These are phyloP conservation scores for Gossypium gossypioides DNA, from an alignment of 441 rosid genomes.

Conservation along the genomic window DNA sequence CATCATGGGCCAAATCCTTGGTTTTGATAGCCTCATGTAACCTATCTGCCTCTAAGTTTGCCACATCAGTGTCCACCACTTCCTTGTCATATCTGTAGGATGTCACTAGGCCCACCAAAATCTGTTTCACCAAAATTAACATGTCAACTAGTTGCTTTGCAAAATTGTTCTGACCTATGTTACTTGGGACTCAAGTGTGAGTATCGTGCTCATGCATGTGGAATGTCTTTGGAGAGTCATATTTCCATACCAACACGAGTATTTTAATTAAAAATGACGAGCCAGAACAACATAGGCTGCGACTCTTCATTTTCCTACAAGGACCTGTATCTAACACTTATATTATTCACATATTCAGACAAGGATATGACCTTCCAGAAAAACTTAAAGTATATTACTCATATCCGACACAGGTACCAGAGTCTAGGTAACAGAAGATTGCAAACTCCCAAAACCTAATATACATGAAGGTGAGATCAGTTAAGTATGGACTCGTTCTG, in stretches of 20 bases:
- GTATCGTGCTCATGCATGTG: not conserved
- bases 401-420: not conserved
- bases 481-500: not conserved
- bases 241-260: not conserved
- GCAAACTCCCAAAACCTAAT: not conserved
- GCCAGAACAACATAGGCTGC: not conserved
- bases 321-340: too few species aligned
- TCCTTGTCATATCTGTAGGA: constrained; percentile 71
- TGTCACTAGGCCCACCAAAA: constrained; percentile 56
- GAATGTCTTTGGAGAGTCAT: not conserved
- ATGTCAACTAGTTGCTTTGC: not conserved
- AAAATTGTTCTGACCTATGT: not conserved
- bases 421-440: not conserved
- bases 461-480: not conserved
- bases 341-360: too few species aligned
- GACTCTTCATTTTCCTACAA: not conserved
- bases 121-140: constrained; percentile 28
- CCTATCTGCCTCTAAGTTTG: constrained; percentile 51
- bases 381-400: not conserved
- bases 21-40: constrained; percentile 51
- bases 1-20: constrained; percentile 53
- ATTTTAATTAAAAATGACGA: not conserved
- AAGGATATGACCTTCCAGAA: too few species aligned
- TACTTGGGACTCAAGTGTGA: not conserved
- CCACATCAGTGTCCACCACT: constrained; percentile 35